Conservation (phyloP, 2,329 filamentous ascomycete species). For the Fusarium sp. region DNA sequence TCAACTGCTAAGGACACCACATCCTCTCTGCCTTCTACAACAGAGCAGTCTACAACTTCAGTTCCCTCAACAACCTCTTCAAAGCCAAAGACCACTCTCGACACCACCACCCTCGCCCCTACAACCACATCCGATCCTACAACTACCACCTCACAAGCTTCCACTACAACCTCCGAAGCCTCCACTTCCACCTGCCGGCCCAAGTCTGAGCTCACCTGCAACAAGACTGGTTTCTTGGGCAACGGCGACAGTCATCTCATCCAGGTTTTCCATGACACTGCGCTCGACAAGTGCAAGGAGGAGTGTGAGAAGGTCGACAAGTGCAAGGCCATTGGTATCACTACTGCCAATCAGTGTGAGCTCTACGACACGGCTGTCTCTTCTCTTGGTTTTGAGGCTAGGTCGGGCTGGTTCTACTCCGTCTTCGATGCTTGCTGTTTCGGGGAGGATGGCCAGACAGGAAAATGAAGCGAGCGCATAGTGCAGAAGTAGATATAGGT, state of each 20-base stretch:
- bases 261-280: not conserved
- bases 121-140: slow-evolving; percentile 1
- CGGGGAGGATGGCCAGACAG: not conserved
- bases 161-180: slow-evolving; percentile 11
- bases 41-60: slow-evolving; percentile 4
- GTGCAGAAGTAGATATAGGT: not conserved
- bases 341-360: slow-evolving; percentile 19
- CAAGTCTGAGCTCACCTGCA: slow-evolving; percentile 12
- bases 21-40: not conserved
- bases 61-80: not conserved
- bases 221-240: slow-evolving; percentile 3
- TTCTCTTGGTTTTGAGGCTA: slow-evolving; percentile 1
- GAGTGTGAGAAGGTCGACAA: not conserved
- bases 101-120: not conserved
- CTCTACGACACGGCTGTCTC: slow-evolving; percentile 19
- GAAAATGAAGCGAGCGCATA: not conserved
- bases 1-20: not conserved
- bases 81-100: slow-evolving; percentile 19
- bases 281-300: slow-evolving; percentile 10
- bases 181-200: slow-evolving; percentile 10
- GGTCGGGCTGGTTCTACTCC: slow-evolving; percentile 1
- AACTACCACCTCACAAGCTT: slow-evolving; percentile 16
- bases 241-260: not conserved
- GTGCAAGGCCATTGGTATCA: slow-evolving; percentile 28
- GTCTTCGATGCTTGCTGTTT: slow-evolving; percentile 33